Evolutionary conservation across 139 green algal species (phyloP).

Genomic region (Tetratostichococcus sp.): DNA sequence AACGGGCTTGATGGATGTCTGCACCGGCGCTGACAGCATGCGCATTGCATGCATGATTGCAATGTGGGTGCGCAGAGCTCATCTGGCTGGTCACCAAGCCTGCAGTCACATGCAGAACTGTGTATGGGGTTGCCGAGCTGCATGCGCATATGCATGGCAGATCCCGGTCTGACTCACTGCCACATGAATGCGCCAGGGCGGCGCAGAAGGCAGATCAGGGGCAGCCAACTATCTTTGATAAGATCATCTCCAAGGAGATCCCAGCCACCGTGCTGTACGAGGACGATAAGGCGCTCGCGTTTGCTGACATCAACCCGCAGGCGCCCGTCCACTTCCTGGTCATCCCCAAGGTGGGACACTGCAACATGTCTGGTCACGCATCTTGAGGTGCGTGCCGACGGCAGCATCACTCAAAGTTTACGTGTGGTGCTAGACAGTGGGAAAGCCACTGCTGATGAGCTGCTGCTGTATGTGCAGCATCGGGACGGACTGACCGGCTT

Average conservation of each 20-base stretch:
- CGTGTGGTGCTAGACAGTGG: no score
- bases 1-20: no score
- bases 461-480: conserved; percentile 2
- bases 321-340: conserved; percentile 90
- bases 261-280: conserved; percentile 91
- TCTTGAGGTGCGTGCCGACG: no score
- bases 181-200: background rate
- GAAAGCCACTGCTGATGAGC: no score
- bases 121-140: no score
- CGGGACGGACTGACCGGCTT: conserved; percentile 71
- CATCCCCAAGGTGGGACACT: conserved; percentile 72
- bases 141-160: background rate
- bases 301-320: conserved; percentile 89
- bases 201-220: conserved; percentile 21
- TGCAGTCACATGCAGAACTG: no score
- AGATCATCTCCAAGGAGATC: conserved; percentile 90
- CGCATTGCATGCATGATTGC: no score
- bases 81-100: no score
- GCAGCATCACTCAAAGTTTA: no score
- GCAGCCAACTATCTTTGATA: conserved; percentile 91
- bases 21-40: no score
- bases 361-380: no score
- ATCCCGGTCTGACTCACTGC: background rate
- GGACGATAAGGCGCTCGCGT: conserved; percentile 87
- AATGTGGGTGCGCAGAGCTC: no score